These are phyloP conservation scores for Quercus lobata DNA, from an alignment of 331 rosid genomes.

Conservation along the genomic window DNA sequence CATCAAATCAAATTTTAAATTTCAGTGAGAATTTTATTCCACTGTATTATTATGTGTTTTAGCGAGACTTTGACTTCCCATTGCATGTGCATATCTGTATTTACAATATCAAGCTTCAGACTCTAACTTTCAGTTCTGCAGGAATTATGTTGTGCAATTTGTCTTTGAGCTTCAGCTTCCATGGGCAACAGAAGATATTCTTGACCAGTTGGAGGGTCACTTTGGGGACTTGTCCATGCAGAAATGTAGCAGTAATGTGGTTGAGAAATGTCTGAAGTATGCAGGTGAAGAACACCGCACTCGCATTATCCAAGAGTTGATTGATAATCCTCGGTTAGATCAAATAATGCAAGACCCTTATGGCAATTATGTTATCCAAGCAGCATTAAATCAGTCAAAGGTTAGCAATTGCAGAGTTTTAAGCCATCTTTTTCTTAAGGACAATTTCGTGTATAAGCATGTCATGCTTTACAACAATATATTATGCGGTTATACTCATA, in stretches of 20 bases:
- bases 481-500: background rate
- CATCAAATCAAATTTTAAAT: background rate
- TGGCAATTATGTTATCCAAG: slow-evolving; percentile 54
- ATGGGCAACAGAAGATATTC: slow-evolving; percentile 36
- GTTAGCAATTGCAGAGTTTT: slow-evolving; percentile 22
- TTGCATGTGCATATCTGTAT: background rate
- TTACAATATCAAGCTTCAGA: background rate
- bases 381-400: slow-evolving; percentile 38
- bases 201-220: slow-evolving; percentile 42
- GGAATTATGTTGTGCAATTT: slow-evolving; percentile 65
- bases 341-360: slow-evolving; percentile 57
- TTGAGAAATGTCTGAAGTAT: slow-evolving; percentile 43
- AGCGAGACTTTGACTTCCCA: background rate
- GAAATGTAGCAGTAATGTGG: slow-evolving; percentile 58
- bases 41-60: background rate
- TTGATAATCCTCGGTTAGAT: slow-evolving; percentile 31
- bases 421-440: background rate
- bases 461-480: background rate
- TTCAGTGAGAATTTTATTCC: background rate
- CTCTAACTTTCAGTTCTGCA: slow-evolving; percentile 16
- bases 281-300: slow-evolving; percentile 20
- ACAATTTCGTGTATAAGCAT: background rate
- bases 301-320: slow-evolving; percentile 34
- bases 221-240: slow-evolving; percentile 48
- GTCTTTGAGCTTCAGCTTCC: slow-evolving; percentile 41